Percentiles rank a stretch among this genome's conserved stretches.
These are phyloP conservation scores for Talaromyces trachyspermus DNA, from an alignment of 495 filamentous ascomycete species.

Conservation along the genomic window DNA sequence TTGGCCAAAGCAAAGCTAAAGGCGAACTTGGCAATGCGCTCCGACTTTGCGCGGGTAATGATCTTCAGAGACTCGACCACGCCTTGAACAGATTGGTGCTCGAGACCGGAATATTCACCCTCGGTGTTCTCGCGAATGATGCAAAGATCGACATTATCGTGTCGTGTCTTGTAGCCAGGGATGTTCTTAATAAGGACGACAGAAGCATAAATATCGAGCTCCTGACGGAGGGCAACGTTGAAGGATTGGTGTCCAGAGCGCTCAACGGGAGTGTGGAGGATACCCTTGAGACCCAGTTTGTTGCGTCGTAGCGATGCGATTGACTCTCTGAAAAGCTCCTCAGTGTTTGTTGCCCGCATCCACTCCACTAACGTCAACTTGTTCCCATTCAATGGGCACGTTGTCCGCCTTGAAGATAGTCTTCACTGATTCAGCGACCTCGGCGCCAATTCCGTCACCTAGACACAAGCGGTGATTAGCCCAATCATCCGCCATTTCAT, in stretches of 20 bases:
- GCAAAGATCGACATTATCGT: constrained; percentile 93
- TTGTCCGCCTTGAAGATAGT: constrained; percentile 99
- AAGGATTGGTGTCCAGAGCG: constrained; percentile 97
- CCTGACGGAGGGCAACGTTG: constrained; percentile 97
- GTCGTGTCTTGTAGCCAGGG: constrained; percentile 92
- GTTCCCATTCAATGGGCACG: constrained; percentile 97
- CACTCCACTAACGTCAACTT: constrained; percentile 91
- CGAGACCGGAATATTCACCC: constrained; percentile 96
- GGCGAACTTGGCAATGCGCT: constrained; percentile 97
- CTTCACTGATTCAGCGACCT: constrained; percentile 96
- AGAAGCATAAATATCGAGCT: constrained; percentile 98
- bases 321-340: constrained; percentile 89
- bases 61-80: constrained; percentile 99
- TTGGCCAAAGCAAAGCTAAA: constrained; percentile 97
- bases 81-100: constrained; percentile 94
- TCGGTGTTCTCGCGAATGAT: constrained; percentile 99
- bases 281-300: constrained; percentile 95
- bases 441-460: constrained; percentile 96
- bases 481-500: not conserved
- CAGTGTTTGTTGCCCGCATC: constrained; percentile 82
- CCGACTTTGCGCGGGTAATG: constrained; percentile 96
- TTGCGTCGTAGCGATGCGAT: constrained; percentile 93
- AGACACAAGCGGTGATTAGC: constrained; percentile 7
- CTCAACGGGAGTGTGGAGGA: constrained; percentile 93
- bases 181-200: constrained; percentile 99